Evolutionary conservation across 2,329 filamentous ascomycete genomes (phyloP), one percentile per base, ranked within the genome.

Genomic region (Zymoseptoria ardabiliae): DNA sequence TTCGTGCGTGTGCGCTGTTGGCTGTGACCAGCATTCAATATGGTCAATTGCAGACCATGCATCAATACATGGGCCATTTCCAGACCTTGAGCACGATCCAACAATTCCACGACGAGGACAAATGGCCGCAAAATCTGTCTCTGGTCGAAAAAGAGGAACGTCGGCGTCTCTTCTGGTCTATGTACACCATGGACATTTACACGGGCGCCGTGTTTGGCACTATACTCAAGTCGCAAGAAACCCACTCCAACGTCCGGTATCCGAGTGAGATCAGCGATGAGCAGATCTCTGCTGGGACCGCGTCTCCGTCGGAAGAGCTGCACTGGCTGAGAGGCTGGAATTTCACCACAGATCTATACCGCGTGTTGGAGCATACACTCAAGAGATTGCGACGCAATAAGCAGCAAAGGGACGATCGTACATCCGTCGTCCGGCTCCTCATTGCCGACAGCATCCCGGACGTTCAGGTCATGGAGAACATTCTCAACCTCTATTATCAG

Each of bases 271-370:
- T 76, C 6, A 75, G 79, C 53, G 79, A 82, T 61, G 78, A 79
- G 28, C 71, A 75, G 51, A 75, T 81, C 25, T 70, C 70, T 4
- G 62, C 69, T 8, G 62, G 64, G 19, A 69, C 57, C 30, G 55
- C 65, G 13, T 59, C 59, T 11, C 59, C 62, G 5, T 53, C 58
- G n/a, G 59, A 63, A 57, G 67, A 63, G 21, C 55, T 59, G 54
- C 73, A 72, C 58, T 84, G 82, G 82, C 70, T 84, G 7, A 74
- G 76, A 50, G 82, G 82, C 19, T 84, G 80, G 80, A 84, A 84
- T 68, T 83, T 82, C 59, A 80, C 77, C 6, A 82, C 80, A 0
- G 81, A 84, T 64, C 70, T 84, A 0, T 84, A 83, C 64, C 77
- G 81, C 4, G 74, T 84, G 8, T 70, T 85, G 17, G 82, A 84